Evolutionary conservation across 441 rosid genomes (phyloP).

Genomic region (Macaranga tanarius): DNA sequence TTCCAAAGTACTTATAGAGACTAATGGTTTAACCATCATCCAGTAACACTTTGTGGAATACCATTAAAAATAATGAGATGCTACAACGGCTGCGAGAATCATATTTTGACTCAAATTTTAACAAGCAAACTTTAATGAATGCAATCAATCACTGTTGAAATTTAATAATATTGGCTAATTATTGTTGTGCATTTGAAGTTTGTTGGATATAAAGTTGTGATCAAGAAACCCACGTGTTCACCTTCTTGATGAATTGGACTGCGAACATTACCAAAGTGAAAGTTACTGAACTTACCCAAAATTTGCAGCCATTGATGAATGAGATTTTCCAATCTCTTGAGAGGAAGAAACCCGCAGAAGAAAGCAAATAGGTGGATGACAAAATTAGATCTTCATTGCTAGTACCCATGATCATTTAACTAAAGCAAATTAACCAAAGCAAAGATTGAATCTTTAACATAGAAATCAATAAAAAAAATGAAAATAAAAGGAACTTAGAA

Average conservation of each 20-base stretch:
- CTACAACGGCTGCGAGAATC: constrained; percentile 55
- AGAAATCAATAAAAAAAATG: too few species aligned
- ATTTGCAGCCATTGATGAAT: constrained; percentile 43
- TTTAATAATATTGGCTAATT: too few species aligned
- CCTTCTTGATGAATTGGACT: constrained; percentile 41
- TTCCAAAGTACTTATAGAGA: constrained; percentile 36
- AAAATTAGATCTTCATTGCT: constrained; percentile 58
- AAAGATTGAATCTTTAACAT: too few species aligned
- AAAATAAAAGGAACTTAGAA: too few species aligned
- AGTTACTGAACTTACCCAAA: constrained; percentile 44
- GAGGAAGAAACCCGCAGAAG: constrained; percentile 15
- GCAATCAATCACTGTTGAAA: too few species aligned
- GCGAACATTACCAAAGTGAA: constrained; percentile 47
- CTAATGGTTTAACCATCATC: constrained; percentile 74
- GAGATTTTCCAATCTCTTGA: constrained; percentile 44
- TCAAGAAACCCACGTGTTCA: constrained; percentile 27
- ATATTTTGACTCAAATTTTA: constrained; percentile 38
- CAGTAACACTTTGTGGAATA: constrained; percentile 76
- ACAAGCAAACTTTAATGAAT: background rate
- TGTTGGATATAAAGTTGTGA: constrained; percentile 22
- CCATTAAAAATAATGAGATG: constrained; percentile 61
- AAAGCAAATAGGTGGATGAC: constrained; percentile 31
- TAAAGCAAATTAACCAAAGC: too few species aligned
- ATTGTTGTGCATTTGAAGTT: constrained; percentile 22
- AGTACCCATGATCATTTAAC: too few species aligned